Percentiles rank a stretch among this genome's conserved stretches.
Conservation (phyloP, 2,329 filamentous ascomycete genomes). For the Colletotrichum cereale region DNA sequence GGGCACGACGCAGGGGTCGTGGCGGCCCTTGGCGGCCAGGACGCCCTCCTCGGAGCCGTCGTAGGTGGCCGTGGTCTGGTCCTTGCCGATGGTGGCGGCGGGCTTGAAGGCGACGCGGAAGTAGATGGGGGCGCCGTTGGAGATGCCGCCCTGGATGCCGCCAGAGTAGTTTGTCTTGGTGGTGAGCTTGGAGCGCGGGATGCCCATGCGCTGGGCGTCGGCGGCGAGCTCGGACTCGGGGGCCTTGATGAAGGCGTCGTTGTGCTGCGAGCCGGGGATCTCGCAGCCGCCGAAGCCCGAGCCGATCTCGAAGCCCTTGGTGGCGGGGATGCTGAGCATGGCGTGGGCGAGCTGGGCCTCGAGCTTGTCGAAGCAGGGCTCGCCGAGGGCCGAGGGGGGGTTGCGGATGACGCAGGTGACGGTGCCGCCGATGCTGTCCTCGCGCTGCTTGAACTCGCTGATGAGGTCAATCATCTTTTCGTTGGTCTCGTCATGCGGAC, state of each 20-base stretch:
- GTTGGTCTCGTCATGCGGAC: conserved; percentile 76
- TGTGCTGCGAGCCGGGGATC: conserved; percentile 89
- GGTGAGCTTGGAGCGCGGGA: conserved; percentile 72
- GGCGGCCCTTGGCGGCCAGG: conserved; percentile 90
- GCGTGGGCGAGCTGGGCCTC: conserved; percentile 92
- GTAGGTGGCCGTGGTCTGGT: conserved; percentile 86
- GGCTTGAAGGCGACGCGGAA: conserved; percentile 97
- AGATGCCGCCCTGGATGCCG: conserved; percentile 95
- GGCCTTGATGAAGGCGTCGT: conserved; percentile 83
- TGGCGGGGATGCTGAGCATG: conserved; percentile 95
- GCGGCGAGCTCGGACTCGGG: conserved; percentile 54
- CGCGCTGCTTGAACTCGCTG: conserved; percentile 78
- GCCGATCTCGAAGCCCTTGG: conserved; percentile 95
- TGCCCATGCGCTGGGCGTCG: conserved; percentile 53
- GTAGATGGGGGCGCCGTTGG: conserved; percentile 93
- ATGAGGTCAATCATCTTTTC: conserved; percentile 84
- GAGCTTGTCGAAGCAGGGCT: conserved; percentile 95
- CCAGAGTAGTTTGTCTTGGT: conserved; percentile 97
- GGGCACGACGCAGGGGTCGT: conserved; percentile 94
- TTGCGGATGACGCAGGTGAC: conserved; percentile 95
- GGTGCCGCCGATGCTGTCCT: conserved; percentile 94
- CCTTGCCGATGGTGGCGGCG: conserved; percentile 90
- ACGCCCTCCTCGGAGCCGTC: conserved; percentile 77
- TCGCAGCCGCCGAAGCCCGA: conserved; percentile 91
- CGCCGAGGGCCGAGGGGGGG: conserved; percentile 85